Conservation (phyloP, 495 filamentous ascomycete genomes). For the Entonaema liquescens region DNA sequence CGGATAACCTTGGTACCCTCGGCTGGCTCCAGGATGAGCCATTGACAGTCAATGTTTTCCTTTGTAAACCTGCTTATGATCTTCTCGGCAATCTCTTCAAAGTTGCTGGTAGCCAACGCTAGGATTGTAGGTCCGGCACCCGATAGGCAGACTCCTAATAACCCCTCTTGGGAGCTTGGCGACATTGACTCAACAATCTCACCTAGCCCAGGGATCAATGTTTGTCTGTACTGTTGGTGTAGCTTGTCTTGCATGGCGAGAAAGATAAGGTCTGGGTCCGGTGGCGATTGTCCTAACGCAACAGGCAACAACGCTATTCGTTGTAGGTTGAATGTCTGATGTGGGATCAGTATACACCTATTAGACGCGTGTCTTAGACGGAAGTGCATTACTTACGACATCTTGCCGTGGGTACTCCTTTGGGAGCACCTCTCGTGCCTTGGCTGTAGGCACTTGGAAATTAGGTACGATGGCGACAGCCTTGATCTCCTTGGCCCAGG, state of each 20-base stretch:
- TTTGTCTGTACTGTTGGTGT: conserved; percentile 92
- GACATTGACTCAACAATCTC: conserved; percentile 88
- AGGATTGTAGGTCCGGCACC: conserved; percentile 95
- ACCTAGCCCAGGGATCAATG: conserved; percentile 87
- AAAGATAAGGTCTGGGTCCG: conserved; percentile 92
- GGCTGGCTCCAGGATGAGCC: conserved; percentile 88
- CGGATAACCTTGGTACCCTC: conserved; percentile 75
- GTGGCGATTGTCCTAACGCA: conserved; percentile 85
- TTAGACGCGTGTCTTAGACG: not conserved
- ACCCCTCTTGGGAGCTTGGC: conserved; percentile 81
- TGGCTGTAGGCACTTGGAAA: conserved; percentile 90
- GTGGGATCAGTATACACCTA: conserved; percentile 1
- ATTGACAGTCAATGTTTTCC: conserved; percentile 80
- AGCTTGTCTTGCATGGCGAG: conserved; percentile 97
- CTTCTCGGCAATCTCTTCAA: conserved; percentile 80
- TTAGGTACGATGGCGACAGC: conserved; percentile 92
- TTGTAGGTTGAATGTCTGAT: conserved; percentile 90
- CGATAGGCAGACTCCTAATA: conserved; percentile 91
- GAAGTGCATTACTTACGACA: conserved; percentile 63
- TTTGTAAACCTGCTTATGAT: conserved; percentile 74
- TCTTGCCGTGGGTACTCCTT: conserved; percentile 77
- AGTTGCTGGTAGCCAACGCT: conserved; percentile 87
- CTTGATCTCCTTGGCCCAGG: conserved; percentile 92
- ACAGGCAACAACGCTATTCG: conserved; percentile 86
- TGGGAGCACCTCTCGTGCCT: conserved; percentile 84